A percentile compares a stretch with the other conserved stretches of the same genome.
phyloP scores from a whole-genome alignment of 1,139 yeast genomes.

The Debaryomyces psychrophilus region DNA sequence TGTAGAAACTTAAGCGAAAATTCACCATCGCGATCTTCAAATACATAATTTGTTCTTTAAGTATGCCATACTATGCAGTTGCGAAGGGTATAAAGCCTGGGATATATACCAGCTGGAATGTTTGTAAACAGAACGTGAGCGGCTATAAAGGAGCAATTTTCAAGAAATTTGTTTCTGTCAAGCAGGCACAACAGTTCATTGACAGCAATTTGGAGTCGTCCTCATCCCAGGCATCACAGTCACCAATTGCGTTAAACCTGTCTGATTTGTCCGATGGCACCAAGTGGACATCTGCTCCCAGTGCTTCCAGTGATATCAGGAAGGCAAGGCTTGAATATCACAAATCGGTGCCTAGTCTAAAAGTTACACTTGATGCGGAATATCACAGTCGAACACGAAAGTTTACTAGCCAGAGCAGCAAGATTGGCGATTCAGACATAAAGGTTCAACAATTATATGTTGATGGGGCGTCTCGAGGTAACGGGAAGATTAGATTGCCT shows the following conservation, averaged over 20 bases:
- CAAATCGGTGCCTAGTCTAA: conserved; percentile 2
- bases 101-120: conserved; percentile 55
- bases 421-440: not conserved
- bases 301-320: not conserved
- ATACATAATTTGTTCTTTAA: not conserved
- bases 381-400: conserved; percentile 3
- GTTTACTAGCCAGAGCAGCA: conserved; percentile 2
- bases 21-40: conserved; percentile 2
- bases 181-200: conserved; percentile 13
- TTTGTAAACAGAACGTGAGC: conserved; percentile 47
- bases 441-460: conserved; percentile 48
- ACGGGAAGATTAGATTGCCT: conserved; percentile 53
- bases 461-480: conserved; percentile 71
- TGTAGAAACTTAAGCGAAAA: conserved; percentile 1
- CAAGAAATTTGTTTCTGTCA: conserved; percentile 51
- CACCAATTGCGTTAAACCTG: not conserved
- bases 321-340: not conserved
- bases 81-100: conserved; percentile 58
- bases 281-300: not conserved
- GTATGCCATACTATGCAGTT: conserved; percentile 58
- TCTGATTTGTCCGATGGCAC: not conserved
- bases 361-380: conserved; percentile 2
- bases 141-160: conserved; percentile 58
- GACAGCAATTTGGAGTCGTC: conserved; percentile 1
- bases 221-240: not conserved